A percentile compares a stretch with the other conserved stretches of the same genome.
These are phyloP conservation scores for Escallonia herrerae DNA, from an alignment of 129 eudicot species.

Conservation along the genomic window DNA sequence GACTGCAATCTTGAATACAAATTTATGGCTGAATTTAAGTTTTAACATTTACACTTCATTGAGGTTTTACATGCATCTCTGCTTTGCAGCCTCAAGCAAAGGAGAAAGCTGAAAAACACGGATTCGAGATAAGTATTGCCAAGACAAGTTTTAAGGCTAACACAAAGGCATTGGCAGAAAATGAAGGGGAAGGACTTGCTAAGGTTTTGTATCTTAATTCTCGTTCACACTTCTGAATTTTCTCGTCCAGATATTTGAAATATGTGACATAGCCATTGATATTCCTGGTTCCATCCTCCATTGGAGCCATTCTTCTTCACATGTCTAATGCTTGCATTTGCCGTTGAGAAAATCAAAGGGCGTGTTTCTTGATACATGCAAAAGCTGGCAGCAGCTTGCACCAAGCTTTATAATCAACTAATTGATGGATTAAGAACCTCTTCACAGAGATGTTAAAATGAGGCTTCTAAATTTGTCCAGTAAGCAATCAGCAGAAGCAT, in stretches of 20 bases:
- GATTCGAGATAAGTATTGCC: constrained; percentile 72
- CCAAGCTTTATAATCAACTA: too few species aligned
- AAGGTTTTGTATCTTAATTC: constrained; percentile 40
- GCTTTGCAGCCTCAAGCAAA: constrained; percentile 85
- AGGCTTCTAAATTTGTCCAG: too few species aligned
- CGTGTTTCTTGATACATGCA: background rate
- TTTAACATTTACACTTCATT: too few species aligned
- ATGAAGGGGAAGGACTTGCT: constrained; percentile 97
- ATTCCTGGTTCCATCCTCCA: background rate
- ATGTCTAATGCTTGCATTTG: too few species aligned
- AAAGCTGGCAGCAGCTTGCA: background rate
- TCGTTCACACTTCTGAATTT: background rate
- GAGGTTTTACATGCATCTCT: background rate
- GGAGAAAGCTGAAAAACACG: constrained; percentile 85
- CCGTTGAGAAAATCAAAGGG: too few species aligned
- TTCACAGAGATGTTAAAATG: too few species aligned
- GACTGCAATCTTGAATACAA: too few species aligned
- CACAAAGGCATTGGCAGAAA: constrained; percentile 98
- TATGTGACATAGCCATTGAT: too few species aligned
- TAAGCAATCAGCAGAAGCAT: too few species aligned
- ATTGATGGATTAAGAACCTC: too few species aligned
- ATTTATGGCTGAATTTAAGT: too few species aligned
- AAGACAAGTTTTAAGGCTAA: constrained; percentile 97
- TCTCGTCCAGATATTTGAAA: too few species aligned
- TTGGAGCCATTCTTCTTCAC: background rate